Evolutionary conservation across 2,329 filamentous ascomycete species (phyloP).

Genomic region (Ophiocordyceps polyrhachis-furcata): DNA sequence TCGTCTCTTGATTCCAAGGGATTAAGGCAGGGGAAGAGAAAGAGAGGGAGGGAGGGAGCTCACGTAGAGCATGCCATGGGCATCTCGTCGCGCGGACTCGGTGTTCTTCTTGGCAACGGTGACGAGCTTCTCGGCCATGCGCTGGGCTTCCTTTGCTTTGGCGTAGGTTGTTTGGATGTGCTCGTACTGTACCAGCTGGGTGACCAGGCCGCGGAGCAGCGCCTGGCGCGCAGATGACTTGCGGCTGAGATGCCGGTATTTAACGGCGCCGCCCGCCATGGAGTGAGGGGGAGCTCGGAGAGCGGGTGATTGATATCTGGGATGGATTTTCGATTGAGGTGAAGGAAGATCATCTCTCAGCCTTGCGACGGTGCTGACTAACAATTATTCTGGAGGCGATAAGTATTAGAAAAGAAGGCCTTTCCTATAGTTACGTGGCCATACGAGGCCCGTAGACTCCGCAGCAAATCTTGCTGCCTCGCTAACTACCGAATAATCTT

Average conservation of each 20-base stretch:
- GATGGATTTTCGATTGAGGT: conserved; percentile 8
- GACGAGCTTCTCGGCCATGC: conserved; percentile 83
- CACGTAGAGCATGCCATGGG: conserved; percentile 76
- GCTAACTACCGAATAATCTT: too few species aligned
- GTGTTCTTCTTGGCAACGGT: conserved; percentile 89
- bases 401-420: too few species aligned
- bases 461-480: too few species aligned
- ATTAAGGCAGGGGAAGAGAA: neutral
- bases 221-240: conserved; percentile 77
- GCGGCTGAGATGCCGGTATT: conserved; percentile 78
- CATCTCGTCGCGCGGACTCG: conserved; percentile 55
- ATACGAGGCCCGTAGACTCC: too few species aligned
- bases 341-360: conserved; percentile 2
- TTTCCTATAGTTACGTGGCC: too few species aligned
- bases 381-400: too few species aligned
- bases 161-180: conserved; percentile 87
- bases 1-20: neutral
- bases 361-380: neutral
- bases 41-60: conserved; percentile 10
- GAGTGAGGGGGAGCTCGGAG: neutral
- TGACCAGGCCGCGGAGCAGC: conserved; percentile 87
- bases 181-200: conserved; percentile 83
- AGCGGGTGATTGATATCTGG: neutral
- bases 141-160: conserved; percentile 94
- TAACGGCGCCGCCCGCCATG: conserved; percentile 76